Conservation (phyloP, 495 filamentous ascomycete species). For the Trichocladium uniseriatum region DNA sequence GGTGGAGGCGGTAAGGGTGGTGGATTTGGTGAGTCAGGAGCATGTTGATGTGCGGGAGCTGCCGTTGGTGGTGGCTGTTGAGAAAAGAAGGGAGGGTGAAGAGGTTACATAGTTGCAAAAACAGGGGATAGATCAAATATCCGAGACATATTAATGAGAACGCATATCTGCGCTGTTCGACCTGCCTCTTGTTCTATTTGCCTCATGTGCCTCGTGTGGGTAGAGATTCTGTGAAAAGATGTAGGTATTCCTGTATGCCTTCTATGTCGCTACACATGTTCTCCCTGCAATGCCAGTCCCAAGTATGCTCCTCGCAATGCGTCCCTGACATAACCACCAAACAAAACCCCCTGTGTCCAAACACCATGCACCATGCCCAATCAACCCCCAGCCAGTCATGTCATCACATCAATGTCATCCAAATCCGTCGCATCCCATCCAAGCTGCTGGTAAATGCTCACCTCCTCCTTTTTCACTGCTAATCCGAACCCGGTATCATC, state of each 20-base stretch:
- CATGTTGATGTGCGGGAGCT: constrained; percentile 74
- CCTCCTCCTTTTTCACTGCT: constrained; percentile 12
- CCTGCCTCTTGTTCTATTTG: too few species aligned
- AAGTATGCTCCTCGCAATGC: too few species aligned
- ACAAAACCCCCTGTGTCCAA: background rate
- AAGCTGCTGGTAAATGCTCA: constrained; percentile 56
- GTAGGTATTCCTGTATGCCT: background rate
- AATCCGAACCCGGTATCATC: background rate
- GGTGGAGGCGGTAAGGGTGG: constrained; percentile 70
- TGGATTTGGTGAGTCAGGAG: constrained; percentile 74
- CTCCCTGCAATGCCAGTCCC: too few species aligned
- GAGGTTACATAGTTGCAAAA: constrained; percentile 21
- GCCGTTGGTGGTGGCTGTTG: constrained; percentile 60
- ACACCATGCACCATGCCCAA: background rate
- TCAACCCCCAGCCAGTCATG: background rate
- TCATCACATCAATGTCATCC: constrained; percentile 22
- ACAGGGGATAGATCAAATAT: constrained; percentile 1
- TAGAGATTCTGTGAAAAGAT: too few species aligned
- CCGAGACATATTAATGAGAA: too few species aligned
- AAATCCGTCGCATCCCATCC: constrained; percentile 64
- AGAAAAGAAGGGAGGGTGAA: background rate
- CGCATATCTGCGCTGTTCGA: too few species aligned
- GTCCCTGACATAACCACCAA: too few species aligned
- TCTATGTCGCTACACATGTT: background rate
- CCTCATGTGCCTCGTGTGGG: too few species aligned